phyloP scores from a whole-genome alignment of 2,329 filamentous ascomycete genomes.

The Sclerotiophoma versabilis region DNA sequence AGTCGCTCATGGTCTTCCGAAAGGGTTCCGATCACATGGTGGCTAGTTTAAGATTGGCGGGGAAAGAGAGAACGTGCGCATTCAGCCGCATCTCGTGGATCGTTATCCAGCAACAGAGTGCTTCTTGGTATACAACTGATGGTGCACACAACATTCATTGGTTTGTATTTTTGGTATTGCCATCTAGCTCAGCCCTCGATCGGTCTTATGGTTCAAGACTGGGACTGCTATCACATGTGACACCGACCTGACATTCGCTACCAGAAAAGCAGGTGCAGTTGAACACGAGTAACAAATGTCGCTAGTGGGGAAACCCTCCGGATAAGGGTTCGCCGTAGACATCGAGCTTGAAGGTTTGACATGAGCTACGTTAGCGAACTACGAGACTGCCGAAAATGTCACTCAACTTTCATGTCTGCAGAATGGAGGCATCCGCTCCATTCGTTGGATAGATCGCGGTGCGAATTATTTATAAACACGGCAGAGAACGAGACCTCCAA shows the following conservation, averaged over 20 bases:
- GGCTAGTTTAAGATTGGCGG: background rate
- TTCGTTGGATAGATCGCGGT: background rate
- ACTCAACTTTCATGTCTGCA: background rate
- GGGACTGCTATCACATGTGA: background rate
- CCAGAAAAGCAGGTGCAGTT: background rate
- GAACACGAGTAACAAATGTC: background rate
- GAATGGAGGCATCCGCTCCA: background rate
- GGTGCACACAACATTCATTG: background rate
- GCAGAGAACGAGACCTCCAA: background rate
- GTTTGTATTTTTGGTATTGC: background rate
- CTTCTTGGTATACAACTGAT: background rate
- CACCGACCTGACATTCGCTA: background rate
- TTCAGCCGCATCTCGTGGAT: background rate
- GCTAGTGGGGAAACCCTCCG: constrained; percentile 3
- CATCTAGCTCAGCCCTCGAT: background rate
- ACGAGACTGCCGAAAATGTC: background rate
- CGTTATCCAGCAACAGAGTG: background rate
- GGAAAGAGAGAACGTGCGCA: background rate
- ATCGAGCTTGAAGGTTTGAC: background rate
- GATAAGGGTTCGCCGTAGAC: background rate
- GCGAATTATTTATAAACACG: constrained; percentile 2
- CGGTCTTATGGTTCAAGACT: background rate
- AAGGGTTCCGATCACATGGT: background rate
- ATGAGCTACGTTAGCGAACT: background rate
- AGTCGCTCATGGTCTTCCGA: background rate